Evolutionary conservation across 192 early-diverging fungal species (phyloP).

Genomic region (Coemansia sp.): DNA sequence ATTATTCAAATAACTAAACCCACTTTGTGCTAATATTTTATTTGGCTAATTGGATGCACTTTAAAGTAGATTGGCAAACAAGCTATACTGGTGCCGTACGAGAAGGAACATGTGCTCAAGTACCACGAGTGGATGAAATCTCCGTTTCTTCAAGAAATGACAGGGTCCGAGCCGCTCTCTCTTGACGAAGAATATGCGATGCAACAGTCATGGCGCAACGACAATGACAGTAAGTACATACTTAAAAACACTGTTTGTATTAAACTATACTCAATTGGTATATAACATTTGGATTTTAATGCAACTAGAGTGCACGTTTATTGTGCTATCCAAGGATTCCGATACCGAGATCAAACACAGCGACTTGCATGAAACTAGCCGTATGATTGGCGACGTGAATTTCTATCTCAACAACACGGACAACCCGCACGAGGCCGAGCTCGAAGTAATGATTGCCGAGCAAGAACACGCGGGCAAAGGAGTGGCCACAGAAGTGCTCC

Average conservation of each 20-base stretch:
- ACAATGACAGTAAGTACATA: slow-evolving; percentile 65
- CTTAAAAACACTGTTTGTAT: neutral
- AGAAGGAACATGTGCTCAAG: slow-evolving; percentile 73
- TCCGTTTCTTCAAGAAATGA: slow-evolving; percentile 88
- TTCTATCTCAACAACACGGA: slow-evolving; percentile 87
- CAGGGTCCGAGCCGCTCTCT: slow-evolving; percentile 90
- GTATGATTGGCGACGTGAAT: slow-evolving; percentile 95
- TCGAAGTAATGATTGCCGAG: slow-evolving; percentile 95
- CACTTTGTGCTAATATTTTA: too few relatives aligned
- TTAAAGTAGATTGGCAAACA: slow-evolving; percentile 59
- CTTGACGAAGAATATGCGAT: slow-evolving; percentile 94
- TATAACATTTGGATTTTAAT: neutral
- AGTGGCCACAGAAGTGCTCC: slow-evolving; percentile 46
- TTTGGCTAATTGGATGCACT: neutral
- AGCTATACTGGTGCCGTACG: slow-evolving; percentile 82
- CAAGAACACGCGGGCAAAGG: slow-evolving; percentile 24
- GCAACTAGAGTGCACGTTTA: slow-evolving; percentile 71
- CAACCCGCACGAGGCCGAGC: slow-evolving; percentile 71
- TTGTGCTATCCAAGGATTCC: slow-evolving; percentile 51
- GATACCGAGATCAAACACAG: neutral
- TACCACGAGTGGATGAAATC: slow-evolving; percentile 98
- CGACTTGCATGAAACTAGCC: slow-evolving; percentile 29
- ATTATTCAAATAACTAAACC: too few relatives aligned
- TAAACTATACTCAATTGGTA: too few relatives aligned
- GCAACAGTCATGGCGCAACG: slow-evolving; percentile 86